phyloP scores from a whole-genome alignment of 2,329 filamentous ascomycete genomes.

The Trichoderma cornu-damae region DNA sequence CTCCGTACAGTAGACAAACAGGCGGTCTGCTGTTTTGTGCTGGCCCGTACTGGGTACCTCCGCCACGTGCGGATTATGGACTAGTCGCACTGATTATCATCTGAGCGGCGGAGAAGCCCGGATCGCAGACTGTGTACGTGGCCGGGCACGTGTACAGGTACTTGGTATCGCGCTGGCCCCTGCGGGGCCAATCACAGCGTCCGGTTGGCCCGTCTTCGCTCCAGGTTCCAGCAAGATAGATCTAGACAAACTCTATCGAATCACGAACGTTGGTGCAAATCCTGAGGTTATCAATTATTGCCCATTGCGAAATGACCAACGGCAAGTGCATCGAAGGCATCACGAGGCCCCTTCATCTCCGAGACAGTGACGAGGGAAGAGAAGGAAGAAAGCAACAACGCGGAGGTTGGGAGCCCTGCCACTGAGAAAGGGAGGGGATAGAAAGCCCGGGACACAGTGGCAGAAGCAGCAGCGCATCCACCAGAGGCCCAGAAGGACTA shows the following conservation, averaged over 20 bases:
- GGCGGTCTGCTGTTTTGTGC: conserved; percentile 15
- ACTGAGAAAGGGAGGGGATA: background rate
- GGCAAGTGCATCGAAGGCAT: background rate
- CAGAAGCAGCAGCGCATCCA: background rate
- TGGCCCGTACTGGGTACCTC: background rate
- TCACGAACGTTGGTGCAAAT: conserved; percentile 10
- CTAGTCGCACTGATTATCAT: background rate
- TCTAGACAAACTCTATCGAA: conserved; percentile 18
- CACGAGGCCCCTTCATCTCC: conserved; percentile 7
- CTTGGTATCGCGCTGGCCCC: background rate
- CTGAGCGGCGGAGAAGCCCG: background rate
- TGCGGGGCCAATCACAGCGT: background rate
- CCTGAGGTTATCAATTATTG: background rate
- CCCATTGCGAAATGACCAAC: background rate
- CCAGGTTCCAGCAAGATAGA: conserved; percentile 16
- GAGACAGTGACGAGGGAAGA: background rate
- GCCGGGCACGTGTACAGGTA: conserved; percentile 8
- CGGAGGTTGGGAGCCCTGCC: background rate
- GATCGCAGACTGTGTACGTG: conserved; percentile 14
- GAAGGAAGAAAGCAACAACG: background rate
- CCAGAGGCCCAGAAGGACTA: background rate
- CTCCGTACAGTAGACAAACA: conserved; percentile 12
- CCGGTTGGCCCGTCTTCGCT: background rate
- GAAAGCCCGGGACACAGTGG: background rate
- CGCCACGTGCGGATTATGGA: conserved; percentile 2